phyloP scores from a whole-genome alignment of 2,329 filamentous ascomycete species.

The Colletotrichum noveboracense region DNA sequence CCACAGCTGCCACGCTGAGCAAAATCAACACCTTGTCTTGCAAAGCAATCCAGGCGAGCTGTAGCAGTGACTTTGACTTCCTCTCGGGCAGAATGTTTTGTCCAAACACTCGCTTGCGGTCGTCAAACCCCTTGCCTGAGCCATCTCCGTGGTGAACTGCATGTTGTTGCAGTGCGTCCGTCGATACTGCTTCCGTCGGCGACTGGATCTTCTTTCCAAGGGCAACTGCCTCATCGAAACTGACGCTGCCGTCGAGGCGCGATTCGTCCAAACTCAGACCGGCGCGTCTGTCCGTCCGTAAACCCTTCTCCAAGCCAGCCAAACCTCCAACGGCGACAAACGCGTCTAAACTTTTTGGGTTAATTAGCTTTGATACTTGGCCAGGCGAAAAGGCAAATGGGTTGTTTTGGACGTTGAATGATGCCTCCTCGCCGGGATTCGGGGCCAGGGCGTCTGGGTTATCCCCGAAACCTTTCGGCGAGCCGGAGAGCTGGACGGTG shows the following conservation, averaged over 20 bases:
- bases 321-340: conserved; percentile 59
- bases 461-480: conserved; percentile 25
- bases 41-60: conserved; percentile 80
- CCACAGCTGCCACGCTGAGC: conserved; percentile 71
- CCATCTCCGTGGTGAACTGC: not conserved
- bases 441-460: conserved; percentile 26
- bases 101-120: conserved; percentile 63
- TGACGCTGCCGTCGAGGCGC: conserved; percentile 44
- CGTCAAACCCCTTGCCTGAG: conserved; percentile 34
- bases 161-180: conserved; percentile 22
- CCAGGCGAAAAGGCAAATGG: conserved; percentile 60
- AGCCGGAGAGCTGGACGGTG: not conserved
- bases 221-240: conserved; percentile 54
- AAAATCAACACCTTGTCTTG: conserved; percentile 82
- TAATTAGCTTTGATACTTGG: conserved; percentile 59
- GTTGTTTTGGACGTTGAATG: conserved; percentile 70
- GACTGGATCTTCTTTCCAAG: conserved; percentile 37
- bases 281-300: conserved; percentile 51
- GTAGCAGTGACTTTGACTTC: conserved; percentile 72
- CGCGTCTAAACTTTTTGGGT: conserved; percentile 52
- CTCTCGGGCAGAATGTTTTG: conserved; percentile 70
- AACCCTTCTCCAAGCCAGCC: conserved; percentile 54
- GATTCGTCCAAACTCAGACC: conserved; percentile 59
- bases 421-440: conserved; percentile 68
- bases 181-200: conserved; percentile 25